Base-by-base conservation (phyloP, 345 rosid genomes). In the Sisymbrium altissimum region DNA sequence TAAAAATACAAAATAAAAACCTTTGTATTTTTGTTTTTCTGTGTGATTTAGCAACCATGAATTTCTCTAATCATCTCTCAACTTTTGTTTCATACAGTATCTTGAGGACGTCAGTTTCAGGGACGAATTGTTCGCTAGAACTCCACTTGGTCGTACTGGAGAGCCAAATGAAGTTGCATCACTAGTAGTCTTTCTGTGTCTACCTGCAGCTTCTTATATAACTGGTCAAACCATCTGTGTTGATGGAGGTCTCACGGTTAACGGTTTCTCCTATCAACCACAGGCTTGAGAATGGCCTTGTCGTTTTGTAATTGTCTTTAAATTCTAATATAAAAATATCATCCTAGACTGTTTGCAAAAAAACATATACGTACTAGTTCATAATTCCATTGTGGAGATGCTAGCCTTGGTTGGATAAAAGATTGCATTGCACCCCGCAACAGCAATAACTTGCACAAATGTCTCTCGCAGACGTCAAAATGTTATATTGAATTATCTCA, bases 171-270 rank as follows among this genome's bases (percentile, higher is more conserved):
- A 89, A 63, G 89, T 85, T 2, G 81, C 95, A 21, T 65, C 83
- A 4, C 14, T 82, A 5, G 94, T 79, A 33, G 85, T 72, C 6
- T 86, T 81, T 68, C 70, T 88, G 21, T 83, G 89, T 74, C 62
- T 86, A 40, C 86, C 88, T 1, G 85, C 83, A 14, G 84, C 90
- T 29, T 86, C 92, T 0, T 88, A 86, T 68, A 83, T 83, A 3
- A 83, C 85, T 0, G 91, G 89, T 9, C 89, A 88, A 23, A 70
- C 81, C 57, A 85, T 84, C 25, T 63, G 80, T 30, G 72, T 84
- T 14, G 90, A 84, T 56, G 90, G 88, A 39, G 88, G 88, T 8
- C 2, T 78, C 21, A 78, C 81, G 0, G 79, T 72, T 10, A 81
- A 84, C n/a, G 85, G 84, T 10, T 81, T 83, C 59, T 65, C 71